Evolutionary conservation across 495 filamentous ascomycete species (phyloP), one percentile per base, ranked within the genome.

Genomic region (Letharia lupina): DNA sequence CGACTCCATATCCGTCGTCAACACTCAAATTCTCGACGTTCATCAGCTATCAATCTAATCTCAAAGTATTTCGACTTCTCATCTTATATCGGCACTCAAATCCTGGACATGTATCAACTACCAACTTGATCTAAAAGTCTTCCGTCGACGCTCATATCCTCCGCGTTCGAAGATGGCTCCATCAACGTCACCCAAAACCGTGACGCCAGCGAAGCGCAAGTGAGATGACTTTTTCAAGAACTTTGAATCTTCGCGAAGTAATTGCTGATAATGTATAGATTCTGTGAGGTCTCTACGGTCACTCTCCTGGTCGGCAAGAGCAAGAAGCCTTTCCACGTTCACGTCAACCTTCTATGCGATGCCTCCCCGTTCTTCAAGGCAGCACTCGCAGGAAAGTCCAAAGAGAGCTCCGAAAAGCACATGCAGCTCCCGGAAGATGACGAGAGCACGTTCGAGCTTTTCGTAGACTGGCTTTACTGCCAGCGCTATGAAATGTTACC

Each of bases 371-470:
- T 28, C n/a, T 64, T 67, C 56, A 60, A 60, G 8, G 23, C 60
- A 6, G 68, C 68, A 0, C 64, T 69, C 31, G 59, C 16, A n/a
- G 33, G 7, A 0, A 48, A 39, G 4, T 70, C 62, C 60, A 47
- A 37, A n/a, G 70, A 72, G 35, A 41, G 47, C 42, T 7, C 28
- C 2, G 59, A 64, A 3, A 11, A 41, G 10, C 16, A 41, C 1
- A 64, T 72, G 35, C 1, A 15, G 3, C 70, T 72, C 3, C 61
- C 61, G 4, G 67, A 71, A n/a, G 69, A 72, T 1, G 47, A 59
- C 40, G 39, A 31, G 16, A 16, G 18, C 3, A 13, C 37, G 3
- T 67, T 72, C 40, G 68, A 67, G 0, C 35, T 20, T 18, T 58
- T 73, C 42, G 20, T 62, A 0, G 50, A 70, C 39, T 71, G 58